phyloP scores from a whole-genome alignment of 129 eudicot genomes.

The Ambrosia trifida region DNA sequence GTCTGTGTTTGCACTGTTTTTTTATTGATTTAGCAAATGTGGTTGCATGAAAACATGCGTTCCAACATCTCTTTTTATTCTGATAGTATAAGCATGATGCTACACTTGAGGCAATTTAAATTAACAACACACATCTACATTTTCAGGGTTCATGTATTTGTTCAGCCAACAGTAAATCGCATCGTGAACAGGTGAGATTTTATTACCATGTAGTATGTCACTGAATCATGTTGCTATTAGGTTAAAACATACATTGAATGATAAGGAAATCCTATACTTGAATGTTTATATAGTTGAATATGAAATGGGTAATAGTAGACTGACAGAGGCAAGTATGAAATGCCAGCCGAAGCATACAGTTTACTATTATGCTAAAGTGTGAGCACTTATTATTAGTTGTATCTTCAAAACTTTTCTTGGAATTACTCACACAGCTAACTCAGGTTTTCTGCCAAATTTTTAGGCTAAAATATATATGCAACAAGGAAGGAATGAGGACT shows the following conservation, averaged over 20 bases:
- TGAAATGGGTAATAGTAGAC: background rate
- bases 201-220: background rate
- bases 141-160: constrained; percentile 85
- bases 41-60: background rate
- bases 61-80: constrained; percentile 12
- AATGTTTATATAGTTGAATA: background rate
- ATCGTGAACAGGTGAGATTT: constrained; percentile 73
- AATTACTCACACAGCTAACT: constrained; percentile 16
- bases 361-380: background rate
- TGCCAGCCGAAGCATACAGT: constrained; percentile 15
- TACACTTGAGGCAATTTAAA: constrained; percentile 1
- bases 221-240: background rate
- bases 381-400: background rate
- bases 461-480: constrained; percentile 91
- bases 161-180: constrained; percentile 89
- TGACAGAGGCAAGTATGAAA: background rate
- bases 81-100: constrained; percentile 15
- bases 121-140: constrained; percentile 16
- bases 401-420: background rate
- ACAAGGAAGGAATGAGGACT: constrained; percentile 78
- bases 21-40: constrained; percentile 10
- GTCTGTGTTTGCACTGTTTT: constrained; percentile 11
- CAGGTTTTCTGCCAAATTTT: constrained; percentile 13
- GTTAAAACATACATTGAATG: background rate
- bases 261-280: background rate